Conservation (phyloP, 2,329 filamentous ascomycete genomes). For the Bretziella fagacearum region DNA sequence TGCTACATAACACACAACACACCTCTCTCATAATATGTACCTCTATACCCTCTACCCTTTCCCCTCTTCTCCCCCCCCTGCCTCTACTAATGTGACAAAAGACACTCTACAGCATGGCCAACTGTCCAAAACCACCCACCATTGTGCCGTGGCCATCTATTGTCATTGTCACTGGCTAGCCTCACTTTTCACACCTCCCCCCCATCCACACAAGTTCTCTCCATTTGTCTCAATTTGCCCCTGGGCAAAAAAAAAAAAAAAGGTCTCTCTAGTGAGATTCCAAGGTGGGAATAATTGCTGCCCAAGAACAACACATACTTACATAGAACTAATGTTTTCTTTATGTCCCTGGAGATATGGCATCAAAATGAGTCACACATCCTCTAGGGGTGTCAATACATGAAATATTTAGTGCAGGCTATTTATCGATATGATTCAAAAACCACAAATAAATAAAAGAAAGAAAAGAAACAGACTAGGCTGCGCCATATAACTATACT, state of each 20-base stretch:
- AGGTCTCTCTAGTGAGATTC: not conserved
- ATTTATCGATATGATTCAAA: no score
- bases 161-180: no score
- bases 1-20: no score
- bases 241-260: not conserved
- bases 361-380: not conserved
- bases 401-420: no score
- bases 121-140: constrained; percentile 2
- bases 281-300: not conserved
- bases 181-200: not conserved
- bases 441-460: no score
- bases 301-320: constrained; percentile 2
- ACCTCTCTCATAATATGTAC: no score
- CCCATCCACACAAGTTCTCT: not conserved
- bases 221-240: not conserved
- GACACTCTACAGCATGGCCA: no score
- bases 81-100: no score
- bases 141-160: not conserved
- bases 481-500: not conserved
- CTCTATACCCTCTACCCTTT: no score
- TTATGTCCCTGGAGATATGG: not conserved
- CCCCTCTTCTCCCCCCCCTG: no score
- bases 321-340: not conserved
- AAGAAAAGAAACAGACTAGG: no score
- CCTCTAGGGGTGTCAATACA: no score